phyloP scores from a whole-genome alignment of 345 rosid species.

The Rubroshorea leprosula region DNA sequence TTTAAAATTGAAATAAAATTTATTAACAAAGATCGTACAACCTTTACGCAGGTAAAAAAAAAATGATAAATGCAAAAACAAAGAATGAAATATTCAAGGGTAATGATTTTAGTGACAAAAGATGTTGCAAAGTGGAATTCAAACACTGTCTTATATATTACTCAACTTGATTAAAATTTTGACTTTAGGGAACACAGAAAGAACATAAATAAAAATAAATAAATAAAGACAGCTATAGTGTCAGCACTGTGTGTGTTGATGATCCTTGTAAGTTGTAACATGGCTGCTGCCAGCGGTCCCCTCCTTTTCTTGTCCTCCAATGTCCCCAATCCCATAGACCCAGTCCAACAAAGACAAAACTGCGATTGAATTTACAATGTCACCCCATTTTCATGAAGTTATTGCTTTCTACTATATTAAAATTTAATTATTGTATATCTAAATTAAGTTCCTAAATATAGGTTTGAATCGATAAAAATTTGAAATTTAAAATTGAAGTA shows the following conservation, averaged over 20 bases:
- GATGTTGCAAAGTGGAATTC: too few relatives aligned
- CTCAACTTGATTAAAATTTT: background rate
- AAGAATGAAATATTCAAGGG: too few relatives aligned
- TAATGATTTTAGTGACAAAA: too few relatives aligned
- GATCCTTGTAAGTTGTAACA: conserved; percentile 22
- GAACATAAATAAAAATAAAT: background rate
- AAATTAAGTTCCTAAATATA: too few relatives aligned
- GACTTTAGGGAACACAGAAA: background rate
- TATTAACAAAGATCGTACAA: too few relatives aligned
- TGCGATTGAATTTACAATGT: background rate
- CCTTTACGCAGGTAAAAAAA: too few relatives aligned
- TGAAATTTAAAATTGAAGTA: too few relatives aligned
- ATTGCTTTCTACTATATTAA: background rate
- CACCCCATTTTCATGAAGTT: background rate
- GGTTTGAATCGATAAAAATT: too few relatives aligned
- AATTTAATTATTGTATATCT: background rate
- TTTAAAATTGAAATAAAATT: too few relatives aligned
- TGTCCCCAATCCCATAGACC: conserved; percentile 12
- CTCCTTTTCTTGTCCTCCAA: conserved; percentile 2
- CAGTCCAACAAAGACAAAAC: conserved; percentile 5
- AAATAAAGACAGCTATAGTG: conserved; percentile 19
- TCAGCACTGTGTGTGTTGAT: conserved; percentile 15
- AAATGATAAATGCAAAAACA: too few relatives aligned
- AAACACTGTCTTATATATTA: background rate
- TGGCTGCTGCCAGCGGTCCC: conserved; percentile 21